These are phyloP conservation scores for Polychytrium aggregatum DNA, from an alignment of 192 early-diverging fungal species.

Conservation along the genomic window DNA sequence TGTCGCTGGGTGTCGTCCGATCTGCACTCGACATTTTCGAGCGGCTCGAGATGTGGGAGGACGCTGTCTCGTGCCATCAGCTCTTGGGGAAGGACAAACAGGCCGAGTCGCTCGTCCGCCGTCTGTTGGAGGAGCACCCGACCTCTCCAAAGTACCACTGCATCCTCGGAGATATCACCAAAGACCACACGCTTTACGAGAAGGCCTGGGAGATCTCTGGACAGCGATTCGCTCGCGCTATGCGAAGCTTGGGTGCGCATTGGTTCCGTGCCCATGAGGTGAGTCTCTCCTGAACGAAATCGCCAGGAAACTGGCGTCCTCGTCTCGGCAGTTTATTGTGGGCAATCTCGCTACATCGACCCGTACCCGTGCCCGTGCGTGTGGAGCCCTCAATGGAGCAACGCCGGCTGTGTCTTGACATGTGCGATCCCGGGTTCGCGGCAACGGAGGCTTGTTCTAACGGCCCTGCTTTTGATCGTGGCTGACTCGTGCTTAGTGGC, in stretches of 20 bases:
- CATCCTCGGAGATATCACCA: constrained; percentile 76
- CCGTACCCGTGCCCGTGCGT: too few species aligned
- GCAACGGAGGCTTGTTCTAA: too few species aligned
- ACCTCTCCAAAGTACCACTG: constrained; percentile 77
- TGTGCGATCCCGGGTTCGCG: too few species aligned
- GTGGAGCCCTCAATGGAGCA: too few species aligned
- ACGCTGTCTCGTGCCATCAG: constrained; percentile 77
- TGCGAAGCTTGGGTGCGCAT: constrained; percentile 83
- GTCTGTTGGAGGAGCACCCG: constrained; percentile 52
- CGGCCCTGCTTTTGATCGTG: not conserved
- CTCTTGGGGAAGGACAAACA: constrained; percentile 72
- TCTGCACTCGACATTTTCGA: constrained; percentile 92
- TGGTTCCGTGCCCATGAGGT: constrained; percentile 57
- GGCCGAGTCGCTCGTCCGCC: constrained; percentile 68
- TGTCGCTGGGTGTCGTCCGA: constrained; percentile 73
- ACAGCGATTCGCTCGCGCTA: constrained; percentile 75
- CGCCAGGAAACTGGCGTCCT: not conserved
- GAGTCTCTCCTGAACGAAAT: constrained; percentile 1
- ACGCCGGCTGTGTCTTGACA: too few species aligned
- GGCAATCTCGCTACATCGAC: too few species aligned
- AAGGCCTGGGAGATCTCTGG: constrained; percentile 85
- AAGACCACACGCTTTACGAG: constrained; percentile 64
- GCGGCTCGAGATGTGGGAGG: constrained; percentile 93
- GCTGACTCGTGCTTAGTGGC: constrained; percentile 18
- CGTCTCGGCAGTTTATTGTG: not conserved